phyloP scores from a whole-genome alignment of 2,329 filamentous ascomycete genomes.

The Rutstroemia sp. region DNA sequence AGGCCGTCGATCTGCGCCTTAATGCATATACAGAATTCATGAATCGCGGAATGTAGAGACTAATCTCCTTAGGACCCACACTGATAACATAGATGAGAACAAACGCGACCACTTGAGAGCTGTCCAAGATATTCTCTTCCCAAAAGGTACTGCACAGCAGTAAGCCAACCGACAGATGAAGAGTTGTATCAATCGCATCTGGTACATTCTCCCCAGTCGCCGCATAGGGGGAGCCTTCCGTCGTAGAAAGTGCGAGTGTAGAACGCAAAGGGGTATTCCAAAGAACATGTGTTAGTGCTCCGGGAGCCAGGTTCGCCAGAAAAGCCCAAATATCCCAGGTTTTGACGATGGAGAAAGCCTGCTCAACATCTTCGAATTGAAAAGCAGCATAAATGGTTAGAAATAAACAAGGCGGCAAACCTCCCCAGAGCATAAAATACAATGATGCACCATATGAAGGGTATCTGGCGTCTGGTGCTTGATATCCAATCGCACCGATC shows the following conservation, averaged over 20 bases:
- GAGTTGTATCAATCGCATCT: slow-evolving; percentile 19
- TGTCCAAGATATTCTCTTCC: slow-evolving; percentile 21
- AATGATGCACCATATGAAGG: slow-evolving; percentile 18
- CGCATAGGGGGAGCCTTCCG: slow-evolving; percentile 16
- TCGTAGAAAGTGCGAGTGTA: slow-evolving; percentile 19
- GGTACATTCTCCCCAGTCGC: slow-evolving; percentile 18
- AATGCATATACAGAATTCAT: slow-evolving; percentile 16
- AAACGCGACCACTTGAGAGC: slow-evolving; percentile 21
- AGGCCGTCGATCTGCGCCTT: slow-evolving; percentile 13
- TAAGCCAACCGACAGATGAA: slow-evolving; percentile 20
- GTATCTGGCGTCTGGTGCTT: slow-evolving; percentile 13
- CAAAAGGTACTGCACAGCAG: slow-evolving; percentile 1
- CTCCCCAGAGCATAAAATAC: slow-evolving; percentile 18
- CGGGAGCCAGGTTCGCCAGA: slow-evolving; percentile 17
- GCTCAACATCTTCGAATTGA: slow-evolving; percentile 19
- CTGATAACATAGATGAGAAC: slow-evolving; percentile 21
- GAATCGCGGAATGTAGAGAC: slow-evolving; percentile 20
- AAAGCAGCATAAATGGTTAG: slow-evolving; percentile 17
- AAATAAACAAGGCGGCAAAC: slow-evolving; percentile 18
- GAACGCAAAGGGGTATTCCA: slow-evolving; percentile 20
- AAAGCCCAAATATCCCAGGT: slow-evolving; percentile 16
- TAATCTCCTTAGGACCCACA: slow-evolving; percentile 24
- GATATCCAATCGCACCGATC: slow-evolving; percentile 16
- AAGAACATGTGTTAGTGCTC: slow-evolving; percentile 19
- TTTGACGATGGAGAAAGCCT: slow-evolving; percentile 13